phyloP scores from a whole-genome alignment of 805 yeast species.

The Monosporozyma siamensis region DNA sequence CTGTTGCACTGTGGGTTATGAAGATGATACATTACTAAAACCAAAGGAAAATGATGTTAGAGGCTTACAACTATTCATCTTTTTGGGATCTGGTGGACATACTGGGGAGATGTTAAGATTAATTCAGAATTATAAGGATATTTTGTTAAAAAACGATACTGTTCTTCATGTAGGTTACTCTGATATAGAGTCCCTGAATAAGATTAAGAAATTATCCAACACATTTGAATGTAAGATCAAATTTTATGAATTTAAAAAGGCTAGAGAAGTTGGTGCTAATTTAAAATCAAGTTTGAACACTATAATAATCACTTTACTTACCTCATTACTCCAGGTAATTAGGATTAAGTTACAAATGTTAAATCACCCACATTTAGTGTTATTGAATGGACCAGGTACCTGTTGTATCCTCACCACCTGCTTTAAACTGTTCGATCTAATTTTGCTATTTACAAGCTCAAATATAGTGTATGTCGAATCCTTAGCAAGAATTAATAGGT shows the following conservation, averaged over 20 bases:
- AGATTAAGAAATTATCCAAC: constrained; percentile 26
- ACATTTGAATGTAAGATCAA: constrained; percentile 8
- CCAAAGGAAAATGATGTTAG: background rate
- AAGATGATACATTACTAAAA: background rate
- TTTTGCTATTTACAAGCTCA: constrained; percentile 33
- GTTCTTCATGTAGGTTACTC: constrained; percentile 31
- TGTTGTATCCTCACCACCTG: constrained; percentile 27
- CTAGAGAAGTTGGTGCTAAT: constrained; percentile 34
- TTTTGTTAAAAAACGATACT: constrained; percentile 39
- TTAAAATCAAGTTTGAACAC: constrained; percentile 25
- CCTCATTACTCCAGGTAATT: constrained; percentile 15
- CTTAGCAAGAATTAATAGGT: constrained; percentile 24
- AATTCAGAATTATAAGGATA: constrained; percentile 32
- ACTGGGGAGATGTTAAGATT: constrained; percentile 91
- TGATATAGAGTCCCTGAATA: constrained; percentile 31
- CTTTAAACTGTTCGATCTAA: constrained; percentile 22
- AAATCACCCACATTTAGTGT: constrained; percentile 20
- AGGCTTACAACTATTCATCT: constrained; percentile 38
- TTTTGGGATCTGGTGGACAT: constrained; percentile 95
- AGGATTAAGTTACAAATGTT: constrained; percentile 14
- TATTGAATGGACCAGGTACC: constrained; percentile 34
- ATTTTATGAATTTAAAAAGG: constrained; percentile 24
- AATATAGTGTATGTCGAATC: constrained; percentile 56
- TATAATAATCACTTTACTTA: constrained; percentile 28
- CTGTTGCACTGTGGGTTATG: constrained; percentile 6